Evolutionary conservation across 805 yeast species (phyloP).

Genomic region (Candida bentonensis): DNA sequence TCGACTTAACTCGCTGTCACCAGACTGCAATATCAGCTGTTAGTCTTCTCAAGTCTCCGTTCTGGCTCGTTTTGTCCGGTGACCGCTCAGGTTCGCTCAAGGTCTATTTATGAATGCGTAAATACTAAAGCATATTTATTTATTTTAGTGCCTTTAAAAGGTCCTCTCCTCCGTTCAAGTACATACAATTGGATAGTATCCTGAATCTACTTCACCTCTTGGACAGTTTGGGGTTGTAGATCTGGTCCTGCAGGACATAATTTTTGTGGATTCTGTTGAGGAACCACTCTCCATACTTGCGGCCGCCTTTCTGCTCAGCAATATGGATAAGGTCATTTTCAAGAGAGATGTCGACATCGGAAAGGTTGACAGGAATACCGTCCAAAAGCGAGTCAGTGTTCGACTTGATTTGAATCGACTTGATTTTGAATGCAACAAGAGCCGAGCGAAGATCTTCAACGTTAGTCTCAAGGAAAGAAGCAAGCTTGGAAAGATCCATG

Average conservation of each 20-base stretch:
- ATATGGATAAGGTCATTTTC: constrained; percentile 29
- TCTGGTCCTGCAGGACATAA: constrained; percentile 30
- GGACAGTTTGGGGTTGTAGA: constrained; percentile 13
- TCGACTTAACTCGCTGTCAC: neutral
- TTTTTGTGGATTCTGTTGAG: constrained; percentile 33
- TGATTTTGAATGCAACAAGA: constrained; percentile 30
- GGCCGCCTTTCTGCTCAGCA: constrained; percentile 30
- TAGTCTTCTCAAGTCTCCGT: neutral
- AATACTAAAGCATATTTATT: neutral
- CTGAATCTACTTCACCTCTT: neutral
- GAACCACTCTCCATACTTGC: constrained; percentile 38
- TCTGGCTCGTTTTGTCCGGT: neutral
- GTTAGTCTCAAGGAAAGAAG: constrained; percentile 26
- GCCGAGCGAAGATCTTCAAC: constrained; percentile 25
- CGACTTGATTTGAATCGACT: constrained; percentile 33
- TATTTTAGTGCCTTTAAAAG: neutral
- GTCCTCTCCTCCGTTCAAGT: too few species aligned
- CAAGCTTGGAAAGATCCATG: constrained; percentile 29
- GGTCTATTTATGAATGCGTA: neutral
- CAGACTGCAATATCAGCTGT: neutral
- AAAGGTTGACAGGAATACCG: constrained; percentile 28
- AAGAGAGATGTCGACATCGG: constrained; percentile 32
- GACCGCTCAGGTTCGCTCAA: neutral
- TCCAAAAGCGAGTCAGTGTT: constrained; percentile 26
- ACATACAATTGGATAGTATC: too few species aligned